These are phyloP conservation scores for Mrakia hoshinonis DNA, from an alignment of 768 basidiomycete genomes.

Conservation along the genomic window DNA sequence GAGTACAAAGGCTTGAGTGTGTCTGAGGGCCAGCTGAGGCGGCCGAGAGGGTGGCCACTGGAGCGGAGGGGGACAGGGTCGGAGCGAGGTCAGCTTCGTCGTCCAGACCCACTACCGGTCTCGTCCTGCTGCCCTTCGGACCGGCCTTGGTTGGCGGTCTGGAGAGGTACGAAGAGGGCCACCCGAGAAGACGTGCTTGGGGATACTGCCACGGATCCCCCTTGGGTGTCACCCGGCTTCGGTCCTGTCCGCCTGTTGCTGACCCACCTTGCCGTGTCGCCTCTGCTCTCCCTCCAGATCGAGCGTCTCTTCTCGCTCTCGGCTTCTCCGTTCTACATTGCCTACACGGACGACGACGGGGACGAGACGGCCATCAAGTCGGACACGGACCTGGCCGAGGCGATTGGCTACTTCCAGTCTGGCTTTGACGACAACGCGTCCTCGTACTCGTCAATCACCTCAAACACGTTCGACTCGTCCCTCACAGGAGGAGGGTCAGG, in stretches of 20 bases:
- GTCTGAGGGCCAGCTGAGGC: too few species aligned
- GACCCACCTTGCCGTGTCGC: not conserved
- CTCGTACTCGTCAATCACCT: constrained; percentile 58
- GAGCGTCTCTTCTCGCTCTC: constrained; percentile 74
- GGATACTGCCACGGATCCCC: too few species aligned
- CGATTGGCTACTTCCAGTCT: constrained; percentile 74
- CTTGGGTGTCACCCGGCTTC: not conserved
- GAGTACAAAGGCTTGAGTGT: constrained; percentile 33
- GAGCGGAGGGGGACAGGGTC: too few species aligned
- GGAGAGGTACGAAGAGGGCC: too few species aligned
- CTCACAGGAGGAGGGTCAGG: constrained; percentile 45
- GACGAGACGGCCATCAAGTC: constrained; percentile 61
- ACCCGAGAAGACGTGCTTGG: too few species aligned
- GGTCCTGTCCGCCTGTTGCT: not conserved
- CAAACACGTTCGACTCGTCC: constrained; percentile 39
- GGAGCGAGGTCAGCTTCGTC: not conserved
- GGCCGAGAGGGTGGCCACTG: too few species aligned
- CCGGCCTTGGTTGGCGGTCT: too few species aligned
- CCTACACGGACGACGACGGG: constrained; percentile 52
- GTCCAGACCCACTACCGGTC: not conserved
- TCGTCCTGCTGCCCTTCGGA: too few species aligned
- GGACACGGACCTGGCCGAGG: constrained; percentile 72
- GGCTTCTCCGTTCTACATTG: constrained; percentile 59
- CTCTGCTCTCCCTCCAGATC: constrained; percentile 47
- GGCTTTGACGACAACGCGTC: constrained; percentile 60